A percentile compares a stretch with the other conserved stretches of the same genome.
Conservation (phyloP, 192 early-diverging fungal genomes). For the Backusella tarrabulga region DNA sequence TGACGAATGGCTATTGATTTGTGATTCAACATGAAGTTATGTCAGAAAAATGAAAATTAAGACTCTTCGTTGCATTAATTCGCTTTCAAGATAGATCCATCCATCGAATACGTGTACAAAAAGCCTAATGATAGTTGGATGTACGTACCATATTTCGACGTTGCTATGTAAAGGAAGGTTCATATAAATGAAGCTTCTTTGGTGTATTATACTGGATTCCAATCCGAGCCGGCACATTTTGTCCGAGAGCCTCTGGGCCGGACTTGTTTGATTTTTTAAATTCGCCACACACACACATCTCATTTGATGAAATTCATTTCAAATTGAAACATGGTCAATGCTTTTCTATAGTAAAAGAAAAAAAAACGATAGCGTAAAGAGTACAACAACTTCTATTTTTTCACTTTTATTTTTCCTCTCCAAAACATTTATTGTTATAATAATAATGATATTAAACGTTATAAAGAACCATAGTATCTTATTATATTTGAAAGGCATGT, state of each 20-base stretch:
- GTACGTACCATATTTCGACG: conserved; percentile 18
- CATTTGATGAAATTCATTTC: background rate
- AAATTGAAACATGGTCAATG: background rate
- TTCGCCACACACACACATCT: background rate
- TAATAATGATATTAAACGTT: background rate
- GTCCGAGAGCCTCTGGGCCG: background rate
- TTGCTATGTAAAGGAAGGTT: conserved; percentile 22
- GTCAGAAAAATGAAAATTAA: background rate
- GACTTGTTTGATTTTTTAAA: background rate
- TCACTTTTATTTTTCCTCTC: background rate
- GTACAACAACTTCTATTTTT: background rate
- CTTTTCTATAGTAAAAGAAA: background rate
- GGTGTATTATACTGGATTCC: background rate
- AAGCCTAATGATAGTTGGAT: background rate
- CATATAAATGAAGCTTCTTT: background rate
- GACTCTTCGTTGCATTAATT: background rate
- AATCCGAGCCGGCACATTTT: background rate
- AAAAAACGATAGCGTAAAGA: background rate
- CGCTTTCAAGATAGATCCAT: conserved; percentile 11
- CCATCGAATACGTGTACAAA: conserved; percentile 1
- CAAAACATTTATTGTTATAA: background rate
- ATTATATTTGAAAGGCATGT: background rate
- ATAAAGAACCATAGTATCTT: background rate
- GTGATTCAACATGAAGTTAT: background rate
- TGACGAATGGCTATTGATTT: conserved; percentile 35